Conservation (phyloP, 805 yeast genomes). For the Candida ovalis region DNA sequence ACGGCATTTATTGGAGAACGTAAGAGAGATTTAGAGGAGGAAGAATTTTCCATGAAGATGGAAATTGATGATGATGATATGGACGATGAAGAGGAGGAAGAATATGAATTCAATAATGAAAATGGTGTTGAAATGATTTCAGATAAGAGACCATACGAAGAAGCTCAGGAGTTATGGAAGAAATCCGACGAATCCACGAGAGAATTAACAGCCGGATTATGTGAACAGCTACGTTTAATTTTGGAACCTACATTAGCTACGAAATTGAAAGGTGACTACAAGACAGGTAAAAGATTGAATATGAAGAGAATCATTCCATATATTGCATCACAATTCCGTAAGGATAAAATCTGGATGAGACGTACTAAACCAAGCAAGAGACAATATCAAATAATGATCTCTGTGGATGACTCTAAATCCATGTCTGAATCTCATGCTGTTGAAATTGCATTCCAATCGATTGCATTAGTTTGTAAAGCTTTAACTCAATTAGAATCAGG, state of each 20-base stretch:
- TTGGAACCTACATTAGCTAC: constrained; percentile 97
- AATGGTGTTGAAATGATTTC: constrained; percentile 19
- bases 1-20: constrained; percentile 22
- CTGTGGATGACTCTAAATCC: constrained; percentile 95
- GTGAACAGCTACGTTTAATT: constrained; percentile 90
- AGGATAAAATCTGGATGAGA: constrained; percentile 97
- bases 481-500: constrained; percentile 93
- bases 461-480: constrained; percentile 91
- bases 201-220: constrained; percentile 79
- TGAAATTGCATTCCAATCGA: constrained; percentile 89
- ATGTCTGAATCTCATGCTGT: constrained; percentile 93
- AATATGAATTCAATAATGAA: constrained; percentile 3
- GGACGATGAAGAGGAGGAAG: constrained; percentile 28
- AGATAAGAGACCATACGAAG: constrained; percentile 39
- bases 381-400: constrained; percentile 95
- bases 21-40: constrained; percentile 29
- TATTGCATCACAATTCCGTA: constrained; percentile 95
- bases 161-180: constrained; percentile 78
- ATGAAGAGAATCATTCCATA: constrained; percentile 98
- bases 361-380: constrained; percentile 97
- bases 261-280: constrained; percentile 90
- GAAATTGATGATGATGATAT: constrained; percentile 31
- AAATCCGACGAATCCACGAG: constrained; percentile 79
- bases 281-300: constrained; percentile 93
- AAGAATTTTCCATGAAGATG: constrained; percentile 45